phyloP scores from a whole-genome alignment of 2,329 filamentous ascomycete species.

The Clathrospora elynae region DNA sequence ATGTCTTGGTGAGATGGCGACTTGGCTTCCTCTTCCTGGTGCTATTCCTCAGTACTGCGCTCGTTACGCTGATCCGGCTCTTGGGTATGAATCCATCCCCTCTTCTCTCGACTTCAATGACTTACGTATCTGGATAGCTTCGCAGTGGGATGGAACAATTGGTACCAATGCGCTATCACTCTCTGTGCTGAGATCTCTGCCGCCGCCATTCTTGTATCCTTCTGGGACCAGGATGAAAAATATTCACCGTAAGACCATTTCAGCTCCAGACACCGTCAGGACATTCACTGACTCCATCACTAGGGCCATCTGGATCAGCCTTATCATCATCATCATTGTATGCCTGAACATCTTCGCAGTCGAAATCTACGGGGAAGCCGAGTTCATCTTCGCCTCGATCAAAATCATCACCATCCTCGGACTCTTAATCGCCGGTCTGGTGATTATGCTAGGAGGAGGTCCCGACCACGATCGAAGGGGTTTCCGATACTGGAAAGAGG shows the following conservation, averaged over 20 bases:
- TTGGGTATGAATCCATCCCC: no score
- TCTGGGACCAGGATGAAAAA: constrained; percentile 41
- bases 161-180: constrained; percentile 44
- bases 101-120: no score
- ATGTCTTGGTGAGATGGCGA: constrained; percentile 51
- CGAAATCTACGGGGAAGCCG: constrained; percentile 53
- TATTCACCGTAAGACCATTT: constrained; percentile 23
- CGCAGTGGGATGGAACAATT: constrained; percentile 31
- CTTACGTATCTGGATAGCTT: no score
- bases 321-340: constrained; percentile 45
- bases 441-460: constrained; percentile 46
- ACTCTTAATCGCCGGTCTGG: constrained; percentile 36
- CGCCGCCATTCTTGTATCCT: constrained; percentile 40
- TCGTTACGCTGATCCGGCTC: constrained; percentile 55
- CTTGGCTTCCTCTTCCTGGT: constrained; percentile 49
- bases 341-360: constrained; percentile 46
- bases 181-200: constrained; percentile 47
- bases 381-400: constrained; percentile 56
- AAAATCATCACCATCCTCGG: constrained; percentile 52
- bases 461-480: constrained; percentile 52
- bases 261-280: no score
- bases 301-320: constrained; percentile 42
- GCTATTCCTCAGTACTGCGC: constrained; percentile 45
- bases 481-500: constrained; percentile 71
- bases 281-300: neutral